A percentile compares a stretch with the other conserved stretches of the same genome.
phyloP scores from a whole-genome alignment of 176 grass and related monocot species.

The Bolboschoenus planiculmis region DNA sequence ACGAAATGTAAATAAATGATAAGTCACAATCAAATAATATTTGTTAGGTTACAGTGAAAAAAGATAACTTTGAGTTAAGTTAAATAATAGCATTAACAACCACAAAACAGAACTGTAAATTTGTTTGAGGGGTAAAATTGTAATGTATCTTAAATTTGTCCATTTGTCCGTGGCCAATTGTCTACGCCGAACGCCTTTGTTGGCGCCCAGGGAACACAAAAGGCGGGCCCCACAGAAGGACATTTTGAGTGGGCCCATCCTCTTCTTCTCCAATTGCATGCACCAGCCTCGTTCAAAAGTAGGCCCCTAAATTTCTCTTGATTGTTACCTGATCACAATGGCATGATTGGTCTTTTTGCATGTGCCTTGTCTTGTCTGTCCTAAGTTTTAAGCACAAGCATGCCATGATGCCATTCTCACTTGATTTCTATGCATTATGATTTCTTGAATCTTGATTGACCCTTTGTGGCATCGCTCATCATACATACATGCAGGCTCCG shows the following conservation, averaged over 20 bases:
- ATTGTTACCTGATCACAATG: background rate
- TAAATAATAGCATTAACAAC: too few species aligned
- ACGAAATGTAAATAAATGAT: too few species aligned
- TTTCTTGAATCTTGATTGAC: background rate
- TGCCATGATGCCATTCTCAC: background rate
- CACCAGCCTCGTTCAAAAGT: background rate
- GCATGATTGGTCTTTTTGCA: conserved; percentile 5
- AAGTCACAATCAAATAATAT: too few species aligned
- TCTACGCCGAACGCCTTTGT: background rate
- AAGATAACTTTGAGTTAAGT: too few species aligned
- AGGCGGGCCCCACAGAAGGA: background rate
- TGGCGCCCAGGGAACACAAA: conserved; percentile 1
- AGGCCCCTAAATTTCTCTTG: background rate
- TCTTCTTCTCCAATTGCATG: background rate
- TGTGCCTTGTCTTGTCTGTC: background rate
- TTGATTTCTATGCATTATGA: background rate
- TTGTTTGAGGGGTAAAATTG: too few species aligned
- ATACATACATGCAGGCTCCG: background rate
- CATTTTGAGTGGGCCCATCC: background rate
- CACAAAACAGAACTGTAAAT: too few species aligned
- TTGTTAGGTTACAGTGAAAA: too few species aligned
- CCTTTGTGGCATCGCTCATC: background rate
- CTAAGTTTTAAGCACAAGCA: background rate
- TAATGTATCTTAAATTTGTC: background rate
- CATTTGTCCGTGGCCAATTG: too few species aligned